phyloP scores from a whole-genome alignment of 805 yeast species.

The Ogataea ramenticola region DNA sequence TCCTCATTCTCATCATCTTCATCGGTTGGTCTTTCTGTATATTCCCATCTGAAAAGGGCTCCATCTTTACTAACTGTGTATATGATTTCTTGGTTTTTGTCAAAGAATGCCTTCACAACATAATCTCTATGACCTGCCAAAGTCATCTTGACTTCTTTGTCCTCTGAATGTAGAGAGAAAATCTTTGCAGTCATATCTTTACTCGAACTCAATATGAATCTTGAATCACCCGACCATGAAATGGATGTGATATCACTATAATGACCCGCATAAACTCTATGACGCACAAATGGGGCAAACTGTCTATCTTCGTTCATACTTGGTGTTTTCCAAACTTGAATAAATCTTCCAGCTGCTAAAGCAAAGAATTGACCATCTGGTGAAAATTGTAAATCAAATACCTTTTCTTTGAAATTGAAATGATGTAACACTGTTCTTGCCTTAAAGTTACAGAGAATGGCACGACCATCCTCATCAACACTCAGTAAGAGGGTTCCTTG shows the following conservation, averaged over 20 bases:
- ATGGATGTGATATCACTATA: constrained; percentile 71
- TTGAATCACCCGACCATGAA: constrained; percentile 86
- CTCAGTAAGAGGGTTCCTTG: constrained; percentile 76
- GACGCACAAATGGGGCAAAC: constrained; percentile 92
- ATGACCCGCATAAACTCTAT: constrained; percentile 89
- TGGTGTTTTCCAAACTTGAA: constrained; percentile 94
- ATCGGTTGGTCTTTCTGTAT: constrained; percentile 48
- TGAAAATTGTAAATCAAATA: constrained; percentile 70
- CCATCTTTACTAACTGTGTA: constrained; percentile 94
- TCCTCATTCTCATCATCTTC: constrained; percentile 38
- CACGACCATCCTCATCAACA: constrained; percentile 89
- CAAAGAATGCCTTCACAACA: constrained; percentile 82
- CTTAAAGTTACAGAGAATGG: constrained; percentile 79
- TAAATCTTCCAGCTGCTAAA: constrained; percentile 68
- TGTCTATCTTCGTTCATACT: constrained; percentile 74
- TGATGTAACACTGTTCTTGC: constrained; percentile 85
- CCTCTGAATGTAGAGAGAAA: constrained; percentile 67
- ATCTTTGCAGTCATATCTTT: constrained; percentile 86
- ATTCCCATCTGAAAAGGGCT: constrained; percentile 89
- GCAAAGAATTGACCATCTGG: constrained; percentile 89
- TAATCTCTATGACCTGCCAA: constrained; percentile 90
- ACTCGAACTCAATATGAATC: constrained; percentile 79
- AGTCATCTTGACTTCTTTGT: constrained; percentile 72
- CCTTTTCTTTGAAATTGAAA: constrained; percentile 82
- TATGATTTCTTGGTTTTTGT: constrained; percentile 79